A percentile compares a stretch with the other conserved stretches of the same genome.
phyloP scores from a whole-genome alignment of 2,329 filamentous ascomycete species.

The Epichloe typhina region DNA sequence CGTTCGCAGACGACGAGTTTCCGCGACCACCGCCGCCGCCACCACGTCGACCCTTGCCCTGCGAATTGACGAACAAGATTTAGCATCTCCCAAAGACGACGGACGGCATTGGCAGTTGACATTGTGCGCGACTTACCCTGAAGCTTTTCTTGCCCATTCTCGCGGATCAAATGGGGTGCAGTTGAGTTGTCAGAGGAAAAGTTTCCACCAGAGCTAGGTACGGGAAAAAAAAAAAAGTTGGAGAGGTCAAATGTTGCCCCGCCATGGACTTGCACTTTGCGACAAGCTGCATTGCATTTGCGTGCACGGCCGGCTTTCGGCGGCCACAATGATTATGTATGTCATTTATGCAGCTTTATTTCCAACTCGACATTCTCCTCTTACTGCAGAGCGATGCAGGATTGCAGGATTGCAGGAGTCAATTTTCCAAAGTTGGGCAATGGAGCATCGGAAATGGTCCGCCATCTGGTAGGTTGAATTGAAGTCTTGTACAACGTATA shows the following conservation, averaged over 20 bases:
- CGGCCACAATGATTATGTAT: too few relatives aligned
- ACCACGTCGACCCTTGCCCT: conserved; percentile 25
- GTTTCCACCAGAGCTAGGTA: background rate
- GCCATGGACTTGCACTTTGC: background rate
- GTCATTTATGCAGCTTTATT: too few relatives aligned
- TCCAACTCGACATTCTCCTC: too few relatives aligned
- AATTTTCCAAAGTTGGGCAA: too few relatives aligned
- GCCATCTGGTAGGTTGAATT: background rate
- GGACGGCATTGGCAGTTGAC: background rate
- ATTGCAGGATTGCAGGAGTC: too few relatives aligned
- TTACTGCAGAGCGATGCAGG: too few relatives aligned
- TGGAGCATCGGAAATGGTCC: too few relatives aligned
- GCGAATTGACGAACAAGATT: conserved; percentile 5
- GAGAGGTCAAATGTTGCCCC: background rate
- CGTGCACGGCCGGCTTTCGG: too few relatives aligned
- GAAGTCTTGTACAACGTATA: background rate
- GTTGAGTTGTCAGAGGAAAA: conserved; percentile 1
- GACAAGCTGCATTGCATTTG: background rate
- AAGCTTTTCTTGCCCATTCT: conserved; percentile 26
- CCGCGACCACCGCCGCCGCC: conserved; percentile 20
- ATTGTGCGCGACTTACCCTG: conserved; percentile 14
- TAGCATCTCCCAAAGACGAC: background rate
- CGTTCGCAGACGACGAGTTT: conserved; percentile 8
- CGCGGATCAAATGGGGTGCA: conserved; percentile 7
- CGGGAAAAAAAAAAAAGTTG: background rate